These are phyloP conservation scores for Hygrophoropsis aurantiaca DNA, from an alignment of 768 basidiomycete species.

Conservation along the genomic window DNA sequence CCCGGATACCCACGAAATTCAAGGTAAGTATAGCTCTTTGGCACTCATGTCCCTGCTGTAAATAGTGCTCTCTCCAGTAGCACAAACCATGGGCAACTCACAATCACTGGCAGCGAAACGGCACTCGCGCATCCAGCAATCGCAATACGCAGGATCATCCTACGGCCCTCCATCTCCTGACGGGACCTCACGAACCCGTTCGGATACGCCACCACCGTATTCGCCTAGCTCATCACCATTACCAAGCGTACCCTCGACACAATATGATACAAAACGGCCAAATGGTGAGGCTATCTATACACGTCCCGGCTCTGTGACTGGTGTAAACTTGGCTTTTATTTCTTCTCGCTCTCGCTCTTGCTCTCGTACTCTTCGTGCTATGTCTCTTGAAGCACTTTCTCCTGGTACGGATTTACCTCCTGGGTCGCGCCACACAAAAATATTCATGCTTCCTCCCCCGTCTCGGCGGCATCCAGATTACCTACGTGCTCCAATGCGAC, in stretches of 20 bases:
- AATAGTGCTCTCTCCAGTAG: too few relatives aligned
- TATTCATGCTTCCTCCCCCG: constrained; percentile 23
- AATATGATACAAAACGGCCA: not conserved
- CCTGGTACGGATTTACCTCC: constrained; percentile 18
- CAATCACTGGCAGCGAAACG: constrained; percentile 13
- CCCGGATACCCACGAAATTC: constrained; percentile 3
- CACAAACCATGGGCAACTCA: constrained; percentile 9
- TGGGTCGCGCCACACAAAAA: constrained; percentile 17
- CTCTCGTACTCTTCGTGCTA: not conserved
- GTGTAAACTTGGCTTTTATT: too few relatives aligned
- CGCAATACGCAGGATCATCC: too few relatives aligned
- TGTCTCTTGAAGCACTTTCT: constrained; percentile 6
- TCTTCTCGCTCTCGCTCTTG: constrained; percentile 18
- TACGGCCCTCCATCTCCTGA: too few relatives aligned
- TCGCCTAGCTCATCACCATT: not conserved
- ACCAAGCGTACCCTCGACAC: not conserved
- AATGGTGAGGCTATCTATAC: not conserved
- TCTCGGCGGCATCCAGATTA: constrained; percentile 21
- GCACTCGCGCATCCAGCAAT: too few relatives aligned
- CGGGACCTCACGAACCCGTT: not conserved
- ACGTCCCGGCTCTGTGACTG: not conserved
- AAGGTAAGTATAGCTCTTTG: too few relatives aligned
- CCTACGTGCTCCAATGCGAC: not conserved
- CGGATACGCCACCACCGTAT: not conserved
- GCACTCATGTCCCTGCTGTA: too few relatives aligned